A percentile compares a stretch with the other conserved stretches of the same genome.
Evolutionary conservation across 148 eudicot genomes (phyloP).

Genomic region (Camellia sinensis): DNA sequence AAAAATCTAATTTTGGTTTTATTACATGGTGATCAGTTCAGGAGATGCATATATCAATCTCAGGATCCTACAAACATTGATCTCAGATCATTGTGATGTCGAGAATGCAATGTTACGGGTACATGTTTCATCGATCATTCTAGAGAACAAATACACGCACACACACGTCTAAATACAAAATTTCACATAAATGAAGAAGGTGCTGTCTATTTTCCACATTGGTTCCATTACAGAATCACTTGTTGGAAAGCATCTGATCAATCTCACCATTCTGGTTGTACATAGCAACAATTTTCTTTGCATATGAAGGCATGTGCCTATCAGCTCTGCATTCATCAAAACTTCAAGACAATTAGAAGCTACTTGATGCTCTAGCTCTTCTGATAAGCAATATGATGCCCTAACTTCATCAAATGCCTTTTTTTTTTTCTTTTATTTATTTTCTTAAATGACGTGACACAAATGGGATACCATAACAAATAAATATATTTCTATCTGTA

Average conservation of each 20-base stretch:
- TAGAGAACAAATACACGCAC: neutral
- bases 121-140: neutral
- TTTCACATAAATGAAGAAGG: neutral
- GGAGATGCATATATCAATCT: neutral
- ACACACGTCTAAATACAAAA: neutral
- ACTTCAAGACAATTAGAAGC: neutral
- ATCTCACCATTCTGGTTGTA: slow-evolving; percentile 91
- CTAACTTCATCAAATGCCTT: neutral
- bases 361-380: neutral
- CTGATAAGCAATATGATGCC: neutral
- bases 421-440: no score
- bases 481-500: no score
- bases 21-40: no score
- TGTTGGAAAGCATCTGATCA: slow-evolving; percentile 69
- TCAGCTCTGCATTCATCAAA: slow-evolving; percentile 64
- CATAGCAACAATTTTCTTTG: slow-evolving; percentile 74
- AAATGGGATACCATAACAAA: no score
- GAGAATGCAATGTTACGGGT: neutral
- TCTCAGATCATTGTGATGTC: neutral
- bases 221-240: slow-evolving; percentile 19
- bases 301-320: slow-evolving; percentile 82
- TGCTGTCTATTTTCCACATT: neutral
- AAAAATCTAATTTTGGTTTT: no score
- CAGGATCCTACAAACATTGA: neutral
- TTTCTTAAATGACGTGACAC: no score